phyloP scores from a whole-genome alignment of 2,329 filamentous ascomycete species.

The Venturiaceae sp. region DNA sequence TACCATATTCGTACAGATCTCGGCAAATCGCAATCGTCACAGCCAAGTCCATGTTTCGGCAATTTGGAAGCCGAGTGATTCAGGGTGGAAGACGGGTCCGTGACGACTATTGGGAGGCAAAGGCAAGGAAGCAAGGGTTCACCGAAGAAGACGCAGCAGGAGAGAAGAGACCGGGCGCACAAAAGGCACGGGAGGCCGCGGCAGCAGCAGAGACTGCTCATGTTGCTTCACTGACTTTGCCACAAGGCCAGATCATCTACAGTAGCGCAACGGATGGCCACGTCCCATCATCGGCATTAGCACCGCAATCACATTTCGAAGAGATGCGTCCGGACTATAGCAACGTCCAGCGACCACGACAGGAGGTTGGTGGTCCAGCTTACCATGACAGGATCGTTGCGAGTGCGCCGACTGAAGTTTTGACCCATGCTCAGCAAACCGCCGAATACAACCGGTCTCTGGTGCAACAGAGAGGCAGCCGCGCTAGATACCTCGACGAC shows the following conservation, averaged over 20 bases:
- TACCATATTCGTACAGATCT: slow-evolving; percentile 97
- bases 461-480: slow-evolving; percentile 68
- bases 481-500: slow-evolving; percentile 68
- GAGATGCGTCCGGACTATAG: slow-evolving; percentile 52
- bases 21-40: slow-evolving; percentile 97
- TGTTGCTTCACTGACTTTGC: slow-evolving; percentile 48
- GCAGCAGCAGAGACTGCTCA: slow-evolving; percentile 52
- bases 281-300: slow-evolving; percentile 29
- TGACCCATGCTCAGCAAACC: slow-evolving; percentile 78
- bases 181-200: slow-evolving; percentile 76
- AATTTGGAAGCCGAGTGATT: slow-evolving; percentile 93
- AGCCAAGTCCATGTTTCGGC: slow-evolving; percentile 94
- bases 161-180: slow-evolving; percentile 87
- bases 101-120: slow-evolving; percentile 98
- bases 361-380: slow-evolving; percentile 77
- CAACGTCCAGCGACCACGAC: slow-evolving; percentile 72
- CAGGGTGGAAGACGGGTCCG: slow-evolving; percentile 81
- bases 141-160: slow-evolving; percentile 93
- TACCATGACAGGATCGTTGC: slow-evolving; percentile 70
- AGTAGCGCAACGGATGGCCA: slow-evolving; percentile 54
- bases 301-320: slow-evolving; percentile 37
- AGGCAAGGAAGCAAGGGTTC: slow-evolving; percentile 94
- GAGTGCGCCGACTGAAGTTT: slow-evolving; percentile 55
- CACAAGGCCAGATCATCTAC: slow-evolving; percentile 82
- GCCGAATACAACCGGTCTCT: slow-evolving; percentile 85